Percentiles rank a stretch among this genome's conserved stretches.
Evolutionary conservation across 1,284 basidiomycete species (phyloP).

Genomic region (Moesziomyces parantarcticus): DNA sequence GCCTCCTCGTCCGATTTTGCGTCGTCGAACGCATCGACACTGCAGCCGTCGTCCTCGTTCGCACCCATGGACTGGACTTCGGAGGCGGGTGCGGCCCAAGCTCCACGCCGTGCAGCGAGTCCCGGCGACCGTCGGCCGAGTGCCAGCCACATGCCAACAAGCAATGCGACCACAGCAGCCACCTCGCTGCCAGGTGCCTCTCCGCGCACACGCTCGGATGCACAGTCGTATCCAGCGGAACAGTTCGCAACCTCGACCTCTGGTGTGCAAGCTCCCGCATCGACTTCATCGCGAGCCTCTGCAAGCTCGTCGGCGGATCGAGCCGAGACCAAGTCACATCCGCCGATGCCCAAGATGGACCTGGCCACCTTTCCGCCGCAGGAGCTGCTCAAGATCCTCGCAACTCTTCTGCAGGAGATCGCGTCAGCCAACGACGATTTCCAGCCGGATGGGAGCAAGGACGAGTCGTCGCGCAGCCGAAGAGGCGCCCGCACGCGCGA

Average conservation of each 20-base stretch:
- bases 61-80: too few species aligned
- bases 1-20: too few species aligned
- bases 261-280: not conserved
- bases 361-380: constrained; percentile 72
- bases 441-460: constrained; percentile 49
- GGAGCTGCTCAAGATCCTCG: constrained; percentile 86
- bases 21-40: too few species aligned
- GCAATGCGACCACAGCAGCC: not conserved
- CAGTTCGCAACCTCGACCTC: not conserved
- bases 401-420: constrained; percentile 88
- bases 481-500: constrained; percentile 27
- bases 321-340: constrained; percentile 16
- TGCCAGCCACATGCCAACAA: too few species aligned
- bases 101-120: too few species aligned
- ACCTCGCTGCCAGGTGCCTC: constrained; percentile 7
- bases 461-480: constrained; percentile 25
- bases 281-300: constrained; percentile 11
- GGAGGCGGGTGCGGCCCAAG: too few species aligned
- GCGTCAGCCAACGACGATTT: constrained; percentile 85
- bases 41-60: too few species aligned
- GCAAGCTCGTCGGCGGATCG: constrained; percentile 10
- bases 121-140: too few species aligned
- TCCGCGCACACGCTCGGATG: constrained; percentile 20
- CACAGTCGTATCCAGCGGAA: not conserved
- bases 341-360: constrained; percentile 70